Base-by-base conservation (phyloP, 192 early-diverging fungal species). In the Funneliformis mosseae region DNA sequence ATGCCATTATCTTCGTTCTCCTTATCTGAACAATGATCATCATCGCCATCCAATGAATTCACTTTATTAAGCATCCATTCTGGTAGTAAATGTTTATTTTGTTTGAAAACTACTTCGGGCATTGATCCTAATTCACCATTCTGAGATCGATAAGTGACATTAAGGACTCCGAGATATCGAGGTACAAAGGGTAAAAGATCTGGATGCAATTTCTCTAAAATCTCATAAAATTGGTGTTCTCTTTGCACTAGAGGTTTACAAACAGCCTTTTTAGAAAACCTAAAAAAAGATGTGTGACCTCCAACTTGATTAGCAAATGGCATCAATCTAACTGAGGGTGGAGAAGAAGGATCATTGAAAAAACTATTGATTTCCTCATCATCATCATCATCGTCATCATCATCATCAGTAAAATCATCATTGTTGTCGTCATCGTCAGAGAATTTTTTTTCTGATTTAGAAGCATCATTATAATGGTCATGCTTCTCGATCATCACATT, bases 181-280 rank as follows among this genome's bases (percentile, higher is more conserved):
- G 96, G 94, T 50, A 97, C 93, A 87, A 97, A 99, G 9, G 90
- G 90, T 74, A 94, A 89, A 38, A 99, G 85, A 75, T 94, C 90
- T 5, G 94, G 93, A 81, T 84, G 85, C 18, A 76, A 81, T 39
- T 75, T 82, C 33, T 95, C 93, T 10, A 99, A 84, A 39, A 88
- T 86, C 76, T 99, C 97, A 88, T 99, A 99, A 84, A 99, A 98
- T 16, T 88, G 81, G 48, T 91, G 91, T 81, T 99, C 98, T 64
- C 90, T 89, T 78, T 86, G 83, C 46, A 94, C 92, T 62, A 97
- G 89, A 25, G 97, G 96, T 84, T 99, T 99, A 87, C 96, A 99
- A 28, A 99, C 93, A 10, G 98, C 97, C 83, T 92, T 93, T 83
- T 97, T 95, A 11, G 96, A 97, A 84, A 99, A 98, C 59, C 97